A percentile compares a stretch with the other conserved stretches of the same genome.
phyloP scores from a whole-genome alignment of 768 basidiomycete species.

The Leccinum disarticulatum region DNA sequence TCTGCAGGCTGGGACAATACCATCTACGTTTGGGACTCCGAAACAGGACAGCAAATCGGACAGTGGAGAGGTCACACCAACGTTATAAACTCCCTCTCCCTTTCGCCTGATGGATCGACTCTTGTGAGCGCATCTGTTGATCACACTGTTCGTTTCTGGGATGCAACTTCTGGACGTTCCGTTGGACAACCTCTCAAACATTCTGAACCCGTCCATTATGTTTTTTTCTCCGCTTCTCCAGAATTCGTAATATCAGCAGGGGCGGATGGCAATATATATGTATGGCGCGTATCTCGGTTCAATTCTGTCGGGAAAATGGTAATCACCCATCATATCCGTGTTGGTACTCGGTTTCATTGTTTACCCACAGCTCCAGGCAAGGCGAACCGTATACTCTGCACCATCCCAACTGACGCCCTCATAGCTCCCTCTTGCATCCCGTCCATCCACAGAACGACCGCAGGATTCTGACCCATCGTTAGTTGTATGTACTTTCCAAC shows the following conservation, averaged over 20 bases:
- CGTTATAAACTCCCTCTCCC: background rate
- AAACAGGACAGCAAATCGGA: background rate
- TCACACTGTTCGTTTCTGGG: background rate
- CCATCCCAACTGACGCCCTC: no score
- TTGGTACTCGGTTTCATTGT: no score
- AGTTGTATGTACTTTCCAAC: no score
- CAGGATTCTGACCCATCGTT: no score
- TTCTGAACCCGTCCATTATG: background rate
- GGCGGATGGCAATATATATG: background rate
- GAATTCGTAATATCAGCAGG: no score
- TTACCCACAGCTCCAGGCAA: no score
- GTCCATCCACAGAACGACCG: no score
- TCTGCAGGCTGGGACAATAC: no score
- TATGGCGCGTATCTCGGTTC: background rate
- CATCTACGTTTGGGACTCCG: background rate
- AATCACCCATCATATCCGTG: no score
- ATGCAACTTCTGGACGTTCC: background rate
- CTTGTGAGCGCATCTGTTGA: background rate
- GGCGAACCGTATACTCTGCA: no score
- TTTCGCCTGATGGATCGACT: background rate
- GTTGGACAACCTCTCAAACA: background rate
- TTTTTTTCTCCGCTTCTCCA: background rate
- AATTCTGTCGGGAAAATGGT: no score
- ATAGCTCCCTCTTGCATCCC: no score
- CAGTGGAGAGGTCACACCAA: background rate